Base-by-base conservation (phyloP, 75 land plant genomes). In the Picea glauca region DNA sequence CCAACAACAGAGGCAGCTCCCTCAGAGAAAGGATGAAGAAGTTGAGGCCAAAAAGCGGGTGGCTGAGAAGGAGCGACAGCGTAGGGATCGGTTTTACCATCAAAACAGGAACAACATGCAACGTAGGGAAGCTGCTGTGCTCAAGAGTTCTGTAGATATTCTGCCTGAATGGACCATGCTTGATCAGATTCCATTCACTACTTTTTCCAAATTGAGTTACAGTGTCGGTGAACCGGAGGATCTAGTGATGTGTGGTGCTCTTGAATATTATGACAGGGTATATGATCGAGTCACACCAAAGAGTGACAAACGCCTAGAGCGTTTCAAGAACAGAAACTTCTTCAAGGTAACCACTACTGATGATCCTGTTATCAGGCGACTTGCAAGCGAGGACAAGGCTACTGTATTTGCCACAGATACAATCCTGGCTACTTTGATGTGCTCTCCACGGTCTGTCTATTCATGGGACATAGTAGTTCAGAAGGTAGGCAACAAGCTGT, bases 161-260 rank as follows among this genome's bases (percentile, higher is more conserved):
- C 99, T 93, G 87, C 99, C 99, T 6, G 99, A 97, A 77, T 97
- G 99, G 99, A 87, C 94, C 60, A 93, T 97, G 92, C 89, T 97
- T 7, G 99, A 97, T 58, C 99, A 97, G 90, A 97, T 97, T 76
- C 99, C 98, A 18, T 93, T 97, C 76, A 83, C 98, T 0, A 88
- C 98, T 12, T 95, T 97, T 81, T 86, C 93, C 3, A 97, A 97
- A 83, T 84, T 97, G 30, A 87, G 88, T 59, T 97, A 81, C 73
- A 58, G 86, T 33, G 98, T 94, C 14, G 85, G 92, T 2, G 99
- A 97, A 62, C 90, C 98, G 0, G 96, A 93, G 73, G 99, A 97
- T 66, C 78, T 94, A 9, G 81, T 91, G 21, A 77, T 92, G 74
- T 97, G 99, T 67, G 99, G 98, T 54, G 89, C 83, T 0, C 79